Base-by-base conservation (phyloP, 371 early-diverging fungal species). In the Capillidium rhysosporum region DNA sequence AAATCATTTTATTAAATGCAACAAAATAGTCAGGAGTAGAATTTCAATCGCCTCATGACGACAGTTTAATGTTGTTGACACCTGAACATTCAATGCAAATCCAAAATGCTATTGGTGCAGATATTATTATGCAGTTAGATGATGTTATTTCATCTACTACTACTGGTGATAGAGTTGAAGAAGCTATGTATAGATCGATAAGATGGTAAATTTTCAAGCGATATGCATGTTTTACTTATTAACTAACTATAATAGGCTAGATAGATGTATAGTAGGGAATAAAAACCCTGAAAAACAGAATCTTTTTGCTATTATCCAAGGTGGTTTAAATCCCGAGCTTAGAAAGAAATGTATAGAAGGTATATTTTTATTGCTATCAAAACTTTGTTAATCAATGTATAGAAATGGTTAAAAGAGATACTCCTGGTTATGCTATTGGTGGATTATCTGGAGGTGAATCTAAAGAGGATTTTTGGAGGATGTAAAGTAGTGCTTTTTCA, bases 71-170 rank as follows among this genome's bases (percentile, higher is more conserved):
- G 79, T 66, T 93, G 63, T 69, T 94, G 63, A 93, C 93, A n/a
- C 95, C 97, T 1, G 95, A 96, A 59, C 81, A 90, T 57, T 90
- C 91, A 9, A 92, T 94, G 65, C 71, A 74, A 7, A 70, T 92
- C 59, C 97, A 96, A 63, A 92, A 88, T 65, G 73, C 77, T n/a
- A 88, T 96, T 59, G 92, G 92, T 18, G 88, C 92, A 1, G 97
- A 93, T 67, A 92, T 96, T 45, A 90, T 94, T 71, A 94, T 96
- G 95, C 97, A 94, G 62, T 65, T 96, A 53, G 96, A 96, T 63
- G 94, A 96, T 66, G 95, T 96, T 16, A 89, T 93, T 2, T 84
- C 89, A 21, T 87, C 93, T 14, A 65, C 89, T 53, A 79, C 81
- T 7, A 74, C 79, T 3, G 83, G 88, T 1, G 76, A 82, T 3